phyloP scores from a whole-genome alignment of 495 filamentous ascomycete species.

The Neurospora cerealis region DNA sequence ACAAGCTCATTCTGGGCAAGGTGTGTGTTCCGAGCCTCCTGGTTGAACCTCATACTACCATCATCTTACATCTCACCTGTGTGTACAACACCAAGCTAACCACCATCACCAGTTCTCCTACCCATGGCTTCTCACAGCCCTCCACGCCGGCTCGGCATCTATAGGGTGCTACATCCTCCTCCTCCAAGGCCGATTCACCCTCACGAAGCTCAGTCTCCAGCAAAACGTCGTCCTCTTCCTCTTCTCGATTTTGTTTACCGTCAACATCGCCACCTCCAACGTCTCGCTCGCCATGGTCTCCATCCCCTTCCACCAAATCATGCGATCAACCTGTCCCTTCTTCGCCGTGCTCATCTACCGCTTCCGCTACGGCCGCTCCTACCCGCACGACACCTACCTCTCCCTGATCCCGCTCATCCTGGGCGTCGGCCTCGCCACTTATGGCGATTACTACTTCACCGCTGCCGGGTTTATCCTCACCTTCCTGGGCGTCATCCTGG shows the following conservation, averaged over 20 bases:
- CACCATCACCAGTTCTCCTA: conserved; percentile 33
- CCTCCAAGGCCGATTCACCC: conserved; percentile 32
- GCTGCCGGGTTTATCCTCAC: conserved; percentile 42
- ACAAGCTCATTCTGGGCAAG: conserved; percentile 44
- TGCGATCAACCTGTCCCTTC: conserved; percentile 45
- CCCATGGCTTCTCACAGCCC: conserved; percentile 46
- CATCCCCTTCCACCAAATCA: conserved; percentile 50
- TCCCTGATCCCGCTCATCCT: conserved; percentile 47
- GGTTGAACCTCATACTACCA: not conserved
- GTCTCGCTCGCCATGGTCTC: conserved; percentile 46
- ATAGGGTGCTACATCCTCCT: conserved; percentile 41
- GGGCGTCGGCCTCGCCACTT: conserved; percentile 46
- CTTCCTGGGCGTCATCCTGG: conserved; percentile 42
- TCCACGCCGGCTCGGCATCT: conserved; percentile 41
- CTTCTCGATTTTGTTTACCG: conserved; percentile 48
- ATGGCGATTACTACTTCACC: conserved; percentile 50
- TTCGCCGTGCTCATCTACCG: conserved; percentile 48
- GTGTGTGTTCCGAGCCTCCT: conserved; percentile 21
- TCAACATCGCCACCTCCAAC: conserved; percentile 51
- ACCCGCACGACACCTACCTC: conserved; percentile 41
- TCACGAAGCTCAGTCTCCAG: conserved; percentile 33
- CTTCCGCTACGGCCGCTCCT: conserved; percentile 35
- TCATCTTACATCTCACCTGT: not conserved
- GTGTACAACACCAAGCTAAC: not conserved
- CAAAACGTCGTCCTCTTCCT: conserved; percentile 37